Conservation (phyloP, 2,329 filamentous ascomycete genomes). For the Taxawa tesnikishii region DNA sequence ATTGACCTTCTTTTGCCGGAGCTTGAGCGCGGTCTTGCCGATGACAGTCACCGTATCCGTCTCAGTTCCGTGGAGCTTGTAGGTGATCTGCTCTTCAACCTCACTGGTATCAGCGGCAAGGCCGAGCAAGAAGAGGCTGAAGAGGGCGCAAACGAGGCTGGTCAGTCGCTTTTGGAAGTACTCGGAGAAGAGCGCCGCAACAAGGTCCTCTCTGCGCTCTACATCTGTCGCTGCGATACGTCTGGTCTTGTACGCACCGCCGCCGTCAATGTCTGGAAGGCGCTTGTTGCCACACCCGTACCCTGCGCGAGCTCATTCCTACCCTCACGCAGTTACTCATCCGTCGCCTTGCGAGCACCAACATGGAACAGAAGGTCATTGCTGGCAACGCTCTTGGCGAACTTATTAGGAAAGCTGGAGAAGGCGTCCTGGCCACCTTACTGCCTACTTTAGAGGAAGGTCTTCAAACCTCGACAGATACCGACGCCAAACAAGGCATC, state of each 20-base stretch:
- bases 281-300: constrained; percentile 85
- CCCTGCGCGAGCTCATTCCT: constrained; percentile 87
- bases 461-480: constrained; percentile 74
- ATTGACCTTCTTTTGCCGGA: constrained; percentile 91
- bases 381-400: constrained; percentile 94
- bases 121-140: constrained; percentile 67
- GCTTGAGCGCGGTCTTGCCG: constrained; percentile 88
- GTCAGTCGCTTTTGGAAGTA: constrained; percentile 83
- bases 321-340: constrained; percentile 94
- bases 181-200: constrained; percentile 94
- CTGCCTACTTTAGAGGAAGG: constrained; percentile 88
- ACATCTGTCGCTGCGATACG: constrained; percentile 96
- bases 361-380: constrained; percentile 98
- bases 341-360: constrained; percentile 81
- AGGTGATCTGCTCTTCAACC: constrained; percentile 92
- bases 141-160: constrained; percentile 71
- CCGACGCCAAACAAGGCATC: constrained; percentile 91
- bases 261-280: constrained; percentile 92
- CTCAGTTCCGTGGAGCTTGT: constrained; percentile 97
- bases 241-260: constrained; percentile 81
- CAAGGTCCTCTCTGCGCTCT: constrained; percentile 92
- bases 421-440: constrained; percentile 77
- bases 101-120: constrained; percentile 81
- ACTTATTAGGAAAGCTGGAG: constrained; percentile 91
- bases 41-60: constrained; percentile 94